Evolutionary conservation across 2,329 filamentous ascomycete species (phyloP), one percentile per base, ranked within the genome.

Genomic region (Fusarium camptoceras): DNA sequence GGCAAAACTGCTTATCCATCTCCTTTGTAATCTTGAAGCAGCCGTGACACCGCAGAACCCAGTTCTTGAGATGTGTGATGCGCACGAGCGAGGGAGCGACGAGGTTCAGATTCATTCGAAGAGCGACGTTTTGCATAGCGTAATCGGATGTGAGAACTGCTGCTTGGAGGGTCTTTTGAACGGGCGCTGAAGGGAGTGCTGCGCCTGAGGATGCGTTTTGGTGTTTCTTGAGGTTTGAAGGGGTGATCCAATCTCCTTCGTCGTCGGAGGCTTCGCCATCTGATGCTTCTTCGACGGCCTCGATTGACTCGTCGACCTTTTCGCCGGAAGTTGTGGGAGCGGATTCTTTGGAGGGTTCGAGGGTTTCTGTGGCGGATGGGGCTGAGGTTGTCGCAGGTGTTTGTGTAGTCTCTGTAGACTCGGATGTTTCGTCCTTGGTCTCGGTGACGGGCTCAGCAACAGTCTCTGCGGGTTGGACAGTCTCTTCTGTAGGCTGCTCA

Each of bases 121-220:
- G 87, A 3, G 96, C 88, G 10, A 98, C 94, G 78, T 98, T 98
- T 83, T 98, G 95, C 93, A 99, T 97, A 58, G 96, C 95, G 81
- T 93, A 98, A 83, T 99, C 96, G 59, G 92, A 94, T 2, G 96
- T 98, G 77, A 98, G 91, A 46, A 95, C 90, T n/a, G 94, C 95
- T 18, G 93, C 93, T 80, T 97, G 91, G 73, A 98, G 91, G 15
- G 88, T 89, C 66, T 88, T 87, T 37, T 88, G 85, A 56, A 88
- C 84, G 3, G 85, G 78, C 63, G 84, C 79, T 50, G 85, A 81
- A 42, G 85, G 81, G 8, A n/a, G 24, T 3, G 83, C 79, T 8
- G 81, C 72, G 50, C 75, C 74, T 22, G 84, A 81, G 73, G 95
- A 90, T 77, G 89, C 87, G 63, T 88, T 88, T 82, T 96, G 92